A percentile compares a stretch with the other conserved stretches of the same genome.
Evolutionary conservation across 306 rosid species (phyloP).

Genomic region (Begonia fuchsioides): DNA sequence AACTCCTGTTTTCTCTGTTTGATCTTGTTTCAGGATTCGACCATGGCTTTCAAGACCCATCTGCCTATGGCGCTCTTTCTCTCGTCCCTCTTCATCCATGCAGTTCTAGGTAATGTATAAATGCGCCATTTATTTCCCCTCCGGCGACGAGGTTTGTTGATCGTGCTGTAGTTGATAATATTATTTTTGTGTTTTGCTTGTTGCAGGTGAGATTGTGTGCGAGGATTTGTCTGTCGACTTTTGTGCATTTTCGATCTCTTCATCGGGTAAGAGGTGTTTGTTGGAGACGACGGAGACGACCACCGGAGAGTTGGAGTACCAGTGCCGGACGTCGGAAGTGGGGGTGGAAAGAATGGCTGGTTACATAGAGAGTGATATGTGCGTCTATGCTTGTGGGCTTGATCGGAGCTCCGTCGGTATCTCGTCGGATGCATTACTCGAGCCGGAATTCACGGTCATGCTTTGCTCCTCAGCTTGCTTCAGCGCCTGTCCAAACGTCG

Average conservation of each 20-base stretch:
- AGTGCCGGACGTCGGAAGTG: conserved; percentile 59
- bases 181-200: neutral
- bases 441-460: conserved; percentile 40
- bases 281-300: conserved; percentile 31
- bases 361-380: conserved; percentile 44
- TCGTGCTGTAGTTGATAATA: neutral
- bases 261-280: conserved; percentile 63
- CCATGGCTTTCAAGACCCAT: conserved; percentile 34
- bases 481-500: conserved; percentile 41
- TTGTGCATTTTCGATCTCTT: conserved; percentile 55
- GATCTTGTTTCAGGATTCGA: neutral
- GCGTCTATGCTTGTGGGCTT: conserved; percentile 57
- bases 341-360: conserved; percentile 48
- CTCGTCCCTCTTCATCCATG: conserved; percentile 34
- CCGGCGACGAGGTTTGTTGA: neutral
- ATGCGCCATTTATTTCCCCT: neutral
- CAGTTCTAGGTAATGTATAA: conserved; percentile 36
- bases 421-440: conserved; percentile 61
- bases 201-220: neutral
- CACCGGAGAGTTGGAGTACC: conserved; percentile 28
- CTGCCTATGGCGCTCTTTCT: conserved; percentile 26
- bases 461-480: conserved; percentile 51
- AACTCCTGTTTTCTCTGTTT: neutral
- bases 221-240: neutral
- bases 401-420: conserved; percentile 49